These are phyloP conservation scores for Erigeron canadensis DNA, from an alignment of 129 eudicot species.

Conservation along the genomic window DNA sequence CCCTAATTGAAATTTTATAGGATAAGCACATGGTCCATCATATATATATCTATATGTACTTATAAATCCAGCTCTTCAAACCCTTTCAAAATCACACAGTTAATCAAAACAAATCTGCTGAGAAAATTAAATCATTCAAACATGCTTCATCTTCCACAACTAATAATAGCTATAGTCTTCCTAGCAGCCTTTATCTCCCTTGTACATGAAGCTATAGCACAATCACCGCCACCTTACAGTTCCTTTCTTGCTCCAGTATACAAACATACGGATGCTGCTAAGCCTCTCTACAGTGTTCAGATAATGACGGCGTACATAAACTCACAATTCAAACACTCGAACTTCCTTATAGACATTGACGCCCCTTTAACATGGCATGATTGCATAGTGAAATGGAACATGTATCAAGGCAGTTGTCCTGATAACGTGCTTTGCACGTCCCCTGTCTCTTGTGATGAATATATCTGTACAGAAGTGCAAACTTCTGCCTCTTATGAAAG, in stretches of 20 bases:
- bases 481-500: constrained; percentile 11
- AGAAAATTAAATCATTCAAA: not conserved
- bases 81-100: not conserved
- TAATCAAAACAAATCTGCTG: not conserved
- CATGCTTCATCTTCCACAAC: not conserved
- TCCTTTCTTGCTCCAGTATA: constrained; percentile 38
- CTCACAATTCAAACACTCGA: constrained; percentile 1
- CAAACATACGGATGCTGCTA: constrained; percentile 33
- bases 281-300: constrained; percentile 20
- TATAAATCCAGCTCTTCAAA: not conserved
- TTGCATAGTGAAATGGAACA: constrained; percentile 26
- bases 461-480: constrained; percentile 32
- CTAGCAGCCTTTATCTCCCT: constrained; percentile 15
- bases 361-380: constrained; percentile 40
- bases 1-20: not conserved
- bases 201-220: constrained; percentile 8
- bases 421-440: constrained; percentile 6
- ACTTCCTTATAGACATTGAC: constrained; percentile 43
- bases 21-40: not conserved
- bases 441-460: constrained; percentile 29
- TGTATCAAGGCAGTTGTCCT: constrained; percentile 19
- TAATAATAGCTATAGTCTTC: not conserved
- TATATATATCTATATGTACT: not conserved
- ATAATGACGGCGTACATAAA: not conserved
- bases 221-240: constrained; percentile 8